Evolutionary conservation across 2,329 filamentous ascomycete species (phyloP), one percentile per base, ranked within the genome.

Genomic region (Domatiomyces catenatus): DNA sequence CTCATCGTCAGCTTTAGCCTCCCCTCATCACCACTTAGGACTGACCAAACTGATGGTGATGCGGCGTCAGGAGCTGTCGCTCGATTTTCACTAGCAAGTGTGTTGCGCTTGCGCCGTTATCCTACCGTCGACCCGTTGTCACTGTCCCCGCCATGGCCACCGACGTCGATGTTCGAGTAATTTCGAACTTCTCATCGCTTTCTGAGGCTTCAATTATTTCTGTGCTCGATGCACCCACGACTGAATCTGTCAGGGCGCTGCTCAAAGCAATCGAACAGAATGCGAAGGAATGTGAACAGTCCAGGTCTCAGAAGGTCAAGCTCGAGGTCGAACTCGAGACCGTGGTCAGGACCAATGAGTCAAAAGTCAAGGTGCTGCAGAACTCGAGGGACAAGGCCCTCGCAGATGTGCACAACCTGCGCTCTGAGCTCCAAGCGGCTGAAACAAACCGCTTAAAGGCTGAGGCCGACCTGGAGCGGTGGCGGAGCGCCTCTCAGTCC

Each of bases 301-400:
- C 94, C 42, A 86, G 83, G 60, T 83, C 90, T 8, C 86, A 94
- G 57, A 96, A 95, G 69, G 75, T 95, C 44, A 83, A 86, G 58
- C 73, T 86, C 45, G 87, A 94, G 61, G 92, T 98, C 44, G 89
- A 96, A 71, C 77, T 96, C 6, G 92, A 98, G 66, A 92, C 87
- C 66, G 84, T 83, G 17, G 83, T 94, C 46, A 83, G 88, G 60
- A 84, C 79, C 57, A 83, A 84, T 53, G 90, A 96, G 64, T 80
- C 83, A 20, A 85, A 88, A 67, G 81, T 82, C 57, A 86, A 90
- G 63, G 79, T 81, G 7, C 80, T 92, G 64, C 94, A 92, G 68
- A 75, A 77, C 5, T 85, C 84, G 1, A 77, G 87, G 44, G 87
- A 93, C 55, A 90, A 90, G 65, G 83, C 84, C 8, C 75, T 89